Conservation (phyloP, 805 yeast species). For the Candida adriatica region DNA sequence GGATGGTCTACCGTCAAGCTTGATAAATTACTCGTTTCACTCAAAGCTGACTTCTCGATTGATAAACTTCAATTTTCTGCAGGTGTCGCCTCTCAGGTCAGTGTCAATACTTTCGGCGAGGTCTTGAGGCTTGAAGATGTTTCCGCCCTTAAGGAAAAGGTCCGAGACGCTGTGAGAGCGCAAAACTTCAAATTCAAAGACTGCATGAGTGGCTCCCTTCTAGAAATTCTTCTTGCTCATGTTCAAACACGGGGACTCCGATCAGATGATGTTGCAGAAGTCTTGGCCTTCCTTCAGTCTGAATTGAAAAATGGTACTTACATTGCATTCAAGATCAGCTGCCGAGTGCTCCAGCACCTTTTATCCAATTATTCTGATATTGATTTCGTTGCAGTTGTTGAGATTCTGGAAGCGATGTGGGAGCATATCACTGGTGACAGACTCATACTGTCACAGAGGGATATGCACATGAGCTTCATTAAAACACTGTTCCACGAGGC, state of each 20-base stretch:
- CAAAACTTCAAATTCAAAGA: conserved; percentile 26
- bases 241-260: conserved; percentile 18
- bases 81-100: conserved; percentile 14
- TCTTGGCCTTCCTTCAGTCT: conserved; percentile 15
- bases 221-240: conserved; percentile 18
- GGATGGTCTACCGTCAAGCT: conserved; percentile 24
- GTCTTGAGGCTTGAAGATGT: conserved; percentile 13
- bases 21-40: conserved; percentile 11
- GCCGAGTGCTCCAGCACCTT: conserved; percentile 13
- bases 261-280: conserved; percentile 11
- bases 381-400: conserved; percentile 24
- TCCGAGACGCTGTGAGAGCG: neutral
- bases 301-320: conserved; percentile 13
- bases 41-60: conserved; percentile 15
- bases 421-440: conserved; percentile 47
- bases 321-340: conserved; percentile 9
- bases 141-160: conserved; percentile 4
- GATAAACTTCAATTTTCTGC: conserved; percentile 27
- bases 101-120: conserved; percentile 8
- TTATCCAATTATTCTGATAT: conserved; percentile 12
- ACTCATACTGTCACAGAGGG: conserved; percentile 56
- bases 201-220: conserved; percentile 20
- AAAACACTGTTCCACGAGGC: conserved; percentile 37
- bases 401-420: conserved; percentile 47
- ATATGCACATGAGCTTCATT: conserved; percentile 53